phyloP scores from a whole-genome alignment of 2,329 filamentous ascomycete species.

The Beauveria sp. region DNA sequence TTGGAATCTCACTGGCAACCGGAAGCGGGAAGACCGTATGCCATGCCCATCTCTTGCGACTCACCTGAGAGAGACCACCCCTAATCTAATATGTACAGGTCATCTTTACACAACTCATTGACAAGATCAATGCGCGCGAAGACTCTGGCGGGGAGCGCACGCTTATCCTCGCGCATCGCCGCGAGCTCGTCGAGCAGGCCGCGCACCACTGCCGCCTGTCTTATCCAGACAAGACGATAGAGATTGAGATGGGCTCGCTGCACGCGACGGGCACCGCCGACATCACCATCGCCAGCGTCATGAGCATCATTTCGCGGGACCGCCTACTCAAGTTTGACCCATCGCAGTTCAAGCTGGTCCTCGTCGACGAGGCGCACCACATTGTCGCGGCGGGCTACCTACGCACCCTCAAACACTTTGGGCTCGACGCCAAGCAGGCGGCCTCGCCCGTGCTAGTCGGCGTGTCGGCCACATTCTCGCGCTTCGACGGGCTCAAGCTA shows the following conservation, averaged over 20 bases:
- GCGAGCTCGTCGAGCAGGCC: conserved; percentile 91
- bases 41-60: conserved; percentile 12
- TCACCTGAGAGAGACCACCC: not conserved
- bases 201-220: conserved; percentile 72
- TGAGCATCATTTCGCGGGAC: conserved; percentile 70
- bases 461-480: conserved; percentile 72
- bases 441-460: conserved; percentile 65
- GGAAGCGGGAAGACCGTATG: conserved; percentile 80
- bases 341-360: conserved; percentile 71
- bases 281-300: conserved; percentile 87
- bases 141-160: conserved; percentile 61
- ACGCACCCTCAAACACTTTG: conserved; percentile 69
- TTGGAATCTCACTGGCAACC: conserved; percentile 81
- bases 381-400: conserved; percentile 82
- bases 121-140: conserved; percentile 53
- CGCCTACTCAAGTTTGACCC: conserved; percentile 81
- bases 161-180: conserved; percentile 83
- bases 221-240: conserved; percentile 74
- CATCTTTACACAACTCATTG: conserved; percentile 92
- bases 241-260: conserved; percentile 82
- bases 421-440: conserved; percentile 43
- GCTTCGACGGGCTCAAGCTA: conserved; percentile 76
- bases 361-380: conserved; percentile 96
- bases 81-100: conserved; percentile 45
- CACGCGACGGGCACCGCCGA: conserved; percentile 76